These are phyloP conservation scores for Wallacemonas sp. DNA, from an alignment of 208 protist genomes.

Conservation along the genomic window DNA sequence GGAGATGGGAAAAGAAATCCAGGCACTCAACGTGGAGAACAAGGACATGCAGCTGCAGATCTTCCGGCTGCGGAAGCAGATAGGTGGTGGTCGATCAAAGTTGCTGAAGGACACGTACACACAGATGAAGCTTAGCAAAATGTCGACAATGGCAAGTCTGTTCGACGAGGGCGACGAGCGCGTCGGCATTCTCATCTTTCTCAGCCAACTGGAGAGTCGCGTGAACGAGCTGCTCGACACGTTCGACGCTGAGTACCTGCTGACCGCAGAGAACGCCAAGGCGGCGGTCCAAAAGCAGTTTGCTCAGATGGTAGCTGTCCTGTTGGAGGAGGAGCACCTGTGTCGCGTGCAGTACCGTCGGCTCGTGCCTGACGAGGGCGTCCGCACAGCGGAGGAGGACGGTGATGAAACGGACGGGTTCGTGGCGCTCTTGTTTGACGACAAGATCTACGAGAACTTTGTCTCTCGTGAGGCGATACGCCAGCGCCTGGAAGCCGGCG, in stretches of 20 bases:
- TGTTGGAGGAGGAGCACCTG: constrained; percentile 89
- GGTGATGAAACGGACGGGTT: constrained; percentile 83
- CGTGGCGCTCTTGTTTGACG: constrained; percentile 71
- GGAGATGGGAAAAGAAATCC: constrained; percentile 49
- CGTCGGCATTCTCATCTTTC: constrained; percentile 63
- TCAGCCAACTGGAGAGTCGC: constrained; percentile 81
- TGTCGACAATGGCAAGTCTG: constrained; percentile 59
- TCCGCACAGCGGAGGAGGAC: constrained; percentile 30
- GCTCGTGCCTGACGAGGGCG: constrained; percentile 32
- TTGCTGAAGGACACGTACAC: constrained; percentile 72
- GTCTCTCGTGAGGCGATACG: constrained; percentile 32
- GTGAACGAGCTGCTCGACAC: constrained; percentile 79
- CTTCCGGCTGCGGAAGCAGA: constrained; percentile 81
- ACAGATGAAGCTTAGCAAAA: constrained; percentile 73
- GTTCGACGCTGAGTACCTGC: constrained; percentile 77
- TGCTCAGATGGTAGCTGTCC: constrained; percentile 38
- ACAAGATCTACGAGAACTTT: constrained; percentile 74
- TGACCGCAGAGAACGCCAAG: constrained; percentile 33
- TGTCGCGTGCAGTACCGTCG: constrained; percentile 71
- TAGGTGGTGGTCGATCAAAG: constrained; percentile 52
- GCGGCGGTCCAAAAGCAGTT: constrained; percentile 38
- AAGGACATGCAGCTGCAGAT: constrained; percentile 87
- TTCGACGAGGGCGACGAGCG: constrained; percentile 86
- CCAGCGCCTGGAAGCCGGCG: background rate
- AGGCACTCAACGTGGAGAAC: constrained; percentile 77